A percentile compares a stretch with the other conserved stretches of the same genome.
Evolutionary conservation across 345 rosid genomes (phyloP).

Genomic region (Eucalyptus brandiana): DNA sequence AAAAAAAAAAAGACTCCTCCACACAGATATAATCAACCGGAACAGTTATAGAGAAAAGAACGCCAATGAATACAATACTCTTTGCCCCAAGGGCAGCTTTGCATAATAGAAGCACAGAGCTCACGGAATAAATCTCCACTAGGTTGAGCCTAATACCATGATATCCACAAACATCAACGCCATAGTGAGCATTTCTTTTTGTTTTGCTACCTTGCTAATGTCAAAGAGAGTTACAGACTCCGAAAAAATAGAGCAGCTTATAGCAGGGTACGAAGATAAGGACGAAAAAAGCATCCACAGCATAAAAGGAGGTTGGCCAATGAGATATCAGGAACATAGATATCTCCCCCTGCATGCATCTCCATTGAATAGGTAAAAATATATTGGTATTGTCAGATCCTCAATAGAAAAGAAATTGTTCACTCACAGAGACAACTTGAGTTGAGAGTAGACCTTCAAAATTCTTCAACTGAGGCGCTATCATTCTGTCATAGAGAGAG

Average conservation of each 20-base stretch:
- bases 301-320: not conserved
- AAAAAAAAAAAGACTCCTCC: not conserved
- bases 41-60: not conserved
- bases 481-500: conserved; percentile 35
- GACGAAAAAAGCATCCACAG: not conserved
- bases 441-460: conserved; percentile 59
- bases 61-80: not conserved
- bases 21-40: not conserved
- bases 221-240: not conserved
- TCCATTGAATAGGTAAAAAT: not conserved
- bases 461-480: conserved; percentile 49
- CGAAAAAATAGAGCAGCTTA: not conserved
- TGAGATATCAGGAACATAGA: not conserved
- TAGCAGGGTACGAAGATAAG: not conserved
- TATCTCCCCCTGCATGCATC: not conserved
- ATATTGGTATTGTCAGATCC: not conserved
- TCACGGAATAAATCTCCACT: not conserved
- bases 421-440: conserved; percentile 40
- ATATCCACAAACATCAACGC: not conserved
- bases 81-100: not conserved
- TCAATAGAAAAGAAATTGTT: not conserved
- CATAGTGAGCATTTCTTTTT: not conserved
- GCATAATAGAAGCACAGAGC: not conserved
- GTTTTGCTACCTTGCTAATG: not conserved
- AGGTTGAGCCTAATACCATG: not conserved